Base-by-base conservation (phyloP, 2,329 filamentous ascomycete genomes). In the Diaporthe citrichinensis region DNA sequence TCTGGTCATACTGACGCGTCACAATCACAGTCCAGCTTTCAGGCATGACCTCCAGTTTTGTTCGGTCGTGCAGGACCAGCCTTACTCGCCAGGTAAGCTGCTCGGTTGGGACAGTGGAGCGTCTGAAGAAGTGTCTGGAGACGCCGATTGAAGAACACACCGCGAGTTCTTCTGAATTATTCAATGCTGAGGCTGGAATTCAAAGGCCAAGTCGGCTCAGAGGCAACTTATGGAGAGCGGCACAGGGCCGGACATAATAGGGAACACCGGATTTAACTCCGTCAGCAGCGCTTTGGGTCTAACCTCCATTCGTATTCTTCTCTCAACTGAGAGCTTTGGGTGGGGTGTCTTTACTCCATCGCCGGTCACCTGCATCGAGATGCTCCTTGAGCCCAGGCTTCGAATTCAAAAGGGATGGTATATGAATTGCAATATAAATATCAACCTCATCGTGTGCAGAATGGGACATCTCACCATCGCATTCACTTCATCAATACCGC, bases 241-340 rank as follows among this genome's bases (percentile, higher is more conserved):
- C 25, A 28, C 23, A 41, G 31, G 31, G 41, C 15, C 71, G 57
- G 57, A 49, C 8, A 51, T 72, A 53, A 15, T n/a, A 59, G 44
- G 31, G 46, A 36, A 49, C 20, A 8, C 9, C 23, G 12, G 9
- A 17, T 31, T 71, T 53, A 72, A 62, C 14, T 72, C 57, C 71
- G 57, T 23, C 20, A 41, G 20, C 34, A 59, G 9, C 15, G 6
- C 14, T 41, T 59, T 59, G 55, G 39, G 25, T 58, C 69, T 72
- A 72, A 72, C 69, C 69, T 20, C 9, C 41, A 39, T 72, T 72
- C 55, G 55, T 61, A 61, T 72, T 72, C 36, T 61, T 7, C 14
- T 12, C 15, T 15, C 5, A 17, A 12, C 55, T 61, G 39, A 31
- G 15, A 28, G 23, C 46, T 53, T 53, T 28, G 34, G 12, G 17